These are phyloP conservation scores for Chaetomiaceae sp. DNA, from an alignment of 2,329 filamentous ascomycete genomes.

Conservation along the genomic window DNA sequence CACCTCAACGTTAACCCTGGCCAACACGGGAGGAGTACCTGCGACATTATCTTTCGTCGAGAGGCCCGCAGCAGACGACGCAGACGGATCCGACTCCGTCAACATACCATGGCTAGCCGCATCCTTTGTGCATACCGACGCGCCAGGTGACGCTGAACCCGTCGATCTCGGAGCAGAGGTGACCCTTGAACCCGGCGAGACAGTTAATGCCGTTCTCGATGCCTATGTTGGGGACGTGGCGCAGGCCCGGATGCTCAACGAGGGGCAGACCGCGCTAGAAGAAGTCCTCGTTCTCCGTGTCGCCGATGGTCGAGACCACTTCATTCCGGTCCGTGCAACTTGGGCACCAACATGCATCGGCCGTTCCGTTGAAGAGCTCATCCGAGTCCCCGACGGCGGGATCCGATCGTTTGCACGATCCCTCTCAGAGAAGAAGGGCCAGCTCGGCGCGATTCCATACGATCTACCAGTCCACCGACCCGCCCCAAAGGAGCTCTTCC, in stretches of 20 bases:
- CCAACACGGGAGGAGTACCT: conserved; percentile 81
- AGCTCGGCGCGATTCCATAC: conserved; percentile 47
- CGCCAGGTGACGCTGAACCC: conserved; percentile 29
- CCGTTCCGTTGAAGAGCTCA: conserved; percentile 81
- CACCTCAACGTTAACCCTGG: conserved; percentile 69
- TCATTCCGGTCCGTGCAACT: conserved; percentile 70
- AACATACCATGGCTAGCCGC: conserved; percentile 67
- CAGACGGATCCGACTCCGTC: conserved; percentile 25
- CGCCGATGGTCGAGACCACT: conserved; percentile 80
- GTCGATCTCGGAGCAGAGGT: conserved; percentile 45
- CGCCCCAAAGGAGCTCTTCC: conserved; percentile 83
- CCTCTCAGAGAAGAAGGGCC: conserved; percentile 30
- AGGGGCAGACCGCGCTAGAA: conserved; percentile 61
- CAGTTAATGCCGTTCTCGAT: conserved; percentile 64
- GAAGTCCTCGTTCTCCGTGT: conserved; percentile 86
- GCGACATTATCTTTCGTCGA: conserved; percentile 79
- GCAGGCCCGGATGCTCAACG: conserved; percentile 67
- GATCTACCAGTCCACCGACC: conserved; percentile 64
- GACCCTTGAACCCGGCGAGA: conserved; percentile 78
- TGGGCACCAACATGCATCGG: conserved; percentile 84
- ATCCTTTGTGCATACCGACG: conserved; percentile 52
- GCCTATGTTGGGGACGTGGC: conserved; percentile 59
- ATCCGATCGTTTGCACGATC: conserved; percentile 51
- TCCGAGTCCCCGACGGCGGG: conserved; percentile 77
- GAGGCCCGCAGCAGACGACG: conserved; percentile 51